Percentiles rank a stretch among this genome's conserved stretches.
phyloP scores from a whole-genome alignment of 75 land plant species.

The Cunninghamia lanceolata region DNA sequence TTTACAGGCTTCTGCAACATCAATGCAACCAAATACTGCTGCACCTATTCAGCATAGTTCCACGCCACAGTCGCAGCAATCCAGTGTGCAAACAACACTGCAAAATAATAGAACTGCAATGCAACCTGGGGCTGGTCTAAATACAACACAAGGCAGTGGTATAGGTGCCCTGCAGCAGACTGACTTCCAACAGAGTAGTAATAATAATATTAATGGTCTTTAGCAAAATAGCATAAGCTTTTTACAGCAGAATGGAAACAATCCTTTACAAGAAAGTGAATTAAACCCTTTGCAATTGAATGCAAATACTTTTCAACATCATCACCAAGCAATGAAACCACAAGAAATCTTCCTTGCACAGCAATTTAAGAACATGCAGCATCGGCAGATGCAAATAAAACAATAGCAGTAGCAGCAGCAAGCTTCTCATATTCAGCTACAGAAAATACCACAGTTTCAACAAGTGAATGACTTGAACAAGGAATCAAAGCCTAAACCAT shows the following conservation, averaged over 20 bases:
- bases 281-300: slow-evolving; percentile 34
- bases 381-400: slow-evolving; percentile 12
- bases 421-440: slow-evolving; percentile 44
- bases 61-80: slow-evolving; percentile 34
- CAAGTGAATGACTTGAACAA: slow-evolving; percentile 60
- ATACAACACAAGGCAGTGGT: slow-evolving; percentile 49
- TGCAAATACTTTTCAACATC: not conserved
- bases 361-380: slow-evolving; percentile 2
- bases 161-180: slow-evolving; percentile 40
- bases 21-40: slow-evolving; percentile 29
- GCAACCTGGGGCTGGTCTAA: slow-evolving; percentile 42
- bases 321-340: not conserved
- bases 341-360: slow-evolving; percentile 8
- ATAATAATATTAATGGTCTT: slow-evolving; percentile 28
- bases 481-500: slow-evolving; percentile 24
- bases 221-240: slow-evolving; percentile 28
- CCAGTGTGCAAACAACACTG: slow-evolving; percentile 26
- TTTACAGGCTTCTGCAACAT: slow-evolving; percentile 29
- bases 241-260: slow-evolving; percentile 45
- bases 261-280: slow-evolving; percentile 35
- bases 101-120: slow-evolving; percentile 39
- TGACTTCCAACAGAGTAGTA: slow-evolving; percentile 11
- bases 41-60: slow-evolving; percentile 42
- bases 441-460: slow-evolving; percentile 60
- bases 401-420: slow-evolving; percentile 30